A percentile compares a stretch with the other conserved stretches of the same genome.
These are phyloP conservation scores for Vigna nakashimae DNA, from an alignment of 306 rosid species.

Conservation along the genomic window DNA sequence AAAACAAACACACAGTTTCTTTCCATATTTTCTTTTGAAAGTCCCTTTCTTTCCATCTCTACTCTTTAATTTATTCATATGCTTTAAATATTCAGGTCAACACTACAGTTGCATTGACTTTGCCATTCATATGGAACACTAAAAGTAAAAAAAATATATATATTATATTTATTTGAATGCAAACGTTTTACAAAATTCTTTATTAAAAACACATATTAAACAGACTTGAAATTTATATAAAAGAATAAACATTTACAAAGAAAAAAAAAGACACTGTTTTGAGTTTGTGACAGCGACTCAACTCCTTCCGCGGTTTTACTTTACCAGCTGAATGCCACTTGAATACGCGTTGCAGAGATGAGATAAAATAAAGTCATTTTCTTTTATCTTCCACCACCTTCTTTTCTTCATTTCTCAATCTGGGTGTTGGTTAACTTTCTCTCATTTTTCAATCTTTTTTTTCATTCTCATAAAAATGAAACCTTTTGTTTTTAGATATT, in stretches of 20 bases:
- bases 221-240: too few relatives aligned
- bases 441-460: constrained; percentile 33
- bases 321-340: not conserved
- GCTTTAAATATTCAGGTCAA: too few relatives aligned
- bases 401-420: constrained; percentile 39
- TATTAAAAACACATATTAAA: too few relatives aligned
- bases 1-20: too few relatives aligned
- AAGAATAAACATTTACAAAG: not conserved
- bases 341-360: constrained; percentile 49
- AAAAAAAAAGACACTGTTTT: constrained; percentile 34
- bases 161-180: too few relatives aligned
- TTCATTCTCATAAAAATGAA: not conserved
- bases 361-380: not conserved
- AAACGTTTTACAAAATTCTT: too few relatives aligned
- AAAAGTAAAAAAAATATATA: too few relatives aligned
- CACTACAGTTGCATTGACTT: too few relatives aligned
- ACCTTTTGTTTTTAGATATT: not conserved
- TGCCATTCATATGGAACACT: too few relatives aligned
- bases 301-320: constrained; percentile 55
- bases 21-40: too few relatives aligned
- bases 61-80: too few relatives aligned
- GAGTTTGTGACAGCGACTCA: constrained; percentile 60
- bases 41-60: not conserved
- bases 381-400: constrained; percentile 45
- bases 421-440: too few relatives aligned